These are phyloP conservation scores for Excoecaria agallocha DNA, from an alignment of 345 rosid species.

Conservation along the genomic window DNA sequence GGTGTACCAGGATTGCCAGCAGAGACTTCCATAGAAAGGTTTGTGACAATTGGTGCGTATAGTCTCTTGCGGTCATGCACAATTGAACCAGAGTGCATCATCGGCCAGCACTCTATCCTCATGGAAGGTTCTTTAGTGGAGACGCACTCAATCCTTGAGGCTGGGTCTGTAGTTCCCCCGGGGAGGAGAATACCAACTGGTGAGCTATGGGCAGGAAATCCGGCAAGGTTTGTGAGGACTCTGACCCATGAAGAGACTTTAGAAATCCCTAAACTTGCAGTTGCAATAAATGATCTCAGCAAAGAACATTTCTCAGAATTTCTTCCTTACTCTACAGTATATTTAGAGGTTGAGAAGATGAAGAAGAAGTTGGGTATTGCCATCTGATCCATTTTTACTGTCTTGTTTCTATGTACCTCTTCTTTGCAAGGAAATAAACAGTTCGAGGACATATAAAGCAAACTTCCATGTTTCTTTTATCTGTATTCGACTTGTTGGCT, in stretches of 20 bases:
- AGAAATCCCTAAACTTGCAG: conserved; percentile 96
- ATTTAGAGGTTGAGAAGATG: conserved; percentile 93
- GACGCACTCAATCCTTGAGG: conserved; percentile 87
- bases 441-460: conserved; percentile 46
- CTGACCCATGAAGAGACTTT: conserved; percentile 86
- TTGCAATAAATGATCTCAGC: conserved; percentile 84
- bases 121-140: conserved; percentile 98
- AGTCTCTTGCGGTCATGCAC: conserved; percentile 85
- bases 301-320: conserved; percentile 71
- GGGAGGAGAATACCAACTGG: conserved; percentile 95
- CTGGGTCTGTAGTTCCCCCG: conserved; percentile 93
- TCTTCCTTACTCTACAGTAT: conserved; percentile 86
- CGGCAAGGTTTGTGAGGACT: conserved; percentile 78
- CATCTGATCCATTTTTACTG: conserved; percentile 34
- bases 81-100: conserved; percentile 96
- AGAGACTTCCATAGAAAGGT: conserved; percentile 78
- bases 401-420: conserved; percentile 25
- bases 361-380: conserved; percentile 70
- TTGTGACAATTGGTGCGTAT: conserved; percentile 85
- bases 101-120: conserved; percentile 93
- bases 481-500: conserved; percentile 30
- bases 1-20: conserved; percentile 84
- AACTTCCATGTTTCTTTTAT: conserved; percentile 20
- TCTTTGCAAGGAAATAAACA: conserved; percentile 55
- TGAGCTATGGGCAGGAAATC: conserved; percentile 98